Evolutionary conservation across 2,329 filamentous ascomycete genomes (phyloP).

Genomic region (Trichoderma sp.): DNA sequence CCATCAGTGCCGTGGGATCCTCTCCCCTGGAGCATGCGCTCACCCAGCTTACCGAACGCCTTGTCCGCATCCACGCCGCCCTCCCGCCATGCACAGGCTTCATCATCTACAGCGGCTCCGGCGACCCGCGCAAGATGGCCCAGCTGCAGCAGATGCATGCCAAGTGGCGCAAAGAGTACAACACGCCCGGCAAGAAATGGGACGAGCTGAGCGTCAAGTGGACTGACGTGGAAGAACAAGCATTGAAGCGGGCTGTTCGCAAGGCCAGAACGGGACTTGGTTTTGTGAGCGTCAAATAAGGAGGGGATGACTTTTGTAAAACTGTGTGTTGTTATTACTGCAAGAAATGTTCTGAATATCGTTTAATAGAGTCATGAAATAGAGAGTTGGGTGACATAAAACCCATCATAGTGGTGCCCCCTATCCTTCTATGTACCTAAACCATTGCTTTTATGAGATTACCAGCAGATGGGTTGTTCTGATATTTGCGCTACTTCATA

Average conservation of each 20-base stretch:
- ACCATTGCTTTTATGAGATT: background rate
- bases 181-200: constrained; percentile 64
- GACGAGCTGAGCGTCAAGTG: constrained; percentile 67
- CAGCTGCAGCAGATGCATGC: constrained; percentile 61
- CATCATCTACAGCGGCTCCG: constrained; percentile 66
- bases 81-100: constrained; percentile 67
- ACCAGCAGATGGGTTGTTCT: background rate
- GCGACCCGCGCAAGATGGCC: constrained; percentile 68
- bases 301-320: background rate
- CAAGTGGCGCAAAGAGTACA: constrained; percentile 65
- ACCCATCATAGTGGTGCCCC: background rate
- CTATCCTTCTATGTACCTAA: background rate
- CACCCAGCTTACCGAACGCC: constrained; percentile 48
- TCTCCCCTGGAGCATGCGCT: constrained; percentile 51
- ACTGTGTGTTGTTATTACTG: background rate
- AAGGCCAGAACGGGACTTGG: constrained; percentile 63
- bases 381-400: background rate
- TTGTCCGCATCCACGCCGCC: constrained; percentile 57
- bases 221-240: constrained; percentile 68
- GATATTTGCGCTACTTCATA: background rate
- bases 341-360: background rate
- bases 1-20: too few relatives aligned
- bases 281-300: constrained; percentile 65
- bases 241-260: constrained; percentile 57
- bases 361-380: background rate